Conservation (phyloP, 805 yeast genomes). For the Wickerhamiella siamensis region DNA sequence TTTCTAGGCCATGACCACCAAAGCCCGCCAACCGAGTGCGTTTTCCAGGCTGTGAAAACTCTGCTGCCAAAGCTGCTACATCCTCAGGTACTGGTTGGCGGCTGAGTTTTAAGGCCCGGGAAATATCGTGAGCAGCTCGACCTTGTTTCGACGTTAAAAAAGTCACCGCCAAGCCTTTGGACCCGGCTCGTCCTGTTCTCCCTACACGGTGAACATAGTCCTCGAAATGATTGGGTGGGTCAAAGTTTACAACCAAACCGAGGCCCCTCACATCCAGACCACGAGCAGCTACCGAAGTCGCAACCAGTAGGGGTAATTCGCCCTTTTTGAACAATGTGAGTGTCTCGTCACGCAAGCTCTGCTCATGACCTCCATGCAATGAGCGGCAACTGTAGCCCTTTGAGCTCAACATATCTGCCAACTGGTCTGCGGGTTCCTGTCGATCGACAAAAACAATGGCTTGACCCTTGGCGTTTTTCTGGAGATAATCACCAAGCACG, state of each 20-base stretch:
- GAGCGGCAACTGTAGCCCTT: conserved; percentile 47
- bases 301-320: conserved; percentile 48
- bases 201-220: conserved; percentile 96
- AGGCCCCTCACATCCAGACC: conserved; percentile 88
- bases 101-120: conserved; percentile 50
- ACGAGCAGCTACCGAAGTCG: conserved; percentile 90
- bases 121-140: conserved; percentile 50
- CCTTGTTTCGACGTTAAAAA: conserved; percentile 50
- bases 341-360: conserved; percentile 63
- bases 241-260: conserved; percentile 66
- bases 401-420: conserved; percentile 39
- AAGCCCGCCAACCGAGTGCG: conserved; percentile 38
- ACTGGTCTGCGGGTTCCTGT: conserved; percentile 69
- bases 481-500: conserved; percentile 35
- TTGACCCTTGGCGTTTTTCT: conserved; percentile 21
- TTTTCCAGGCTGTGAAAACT: conserved; percentile 51
- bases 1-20: conserved; percentile 85
- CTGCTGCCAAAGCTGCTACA: conserved; percentile 36
- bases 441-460: conserved; percentile 75
- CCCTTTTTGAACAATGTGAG: conserved; percentile 55
- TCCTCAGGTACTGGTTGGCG: conserved; percentile 40
- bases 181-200: conserved; percentile 87
- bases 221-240: conserved; percentile 76
- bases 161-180: conserved; percentile 60
- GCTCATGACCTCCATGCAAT: conserved; percentile 88